phyloP scores from a whole-genome alignment of 225 moss, liverwort and hornwort genomes.

The Bryoerythrophyllum caledonicum region DNA sequence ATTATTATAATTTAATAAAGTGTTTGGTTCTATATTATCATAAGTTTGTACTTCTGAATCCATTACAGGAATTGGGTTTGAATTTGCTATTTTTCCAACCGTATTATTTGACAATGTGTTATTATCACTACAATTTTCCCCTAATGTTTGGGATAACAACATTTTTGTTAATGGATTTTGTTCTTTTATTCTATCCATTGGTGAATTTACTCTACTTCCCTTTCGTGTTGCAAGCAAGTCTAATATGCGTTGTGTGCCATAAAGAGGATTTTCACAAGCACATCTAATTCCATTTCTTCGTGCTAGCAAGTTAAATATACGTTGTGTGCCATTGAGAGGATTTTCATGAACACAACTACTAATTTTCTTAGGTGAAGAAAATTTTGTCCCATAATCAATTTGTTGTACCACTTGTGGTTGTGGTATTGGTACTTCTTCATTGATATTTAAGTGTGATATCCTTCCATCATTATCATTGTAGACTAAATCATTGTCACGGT shows the following conservation, averaged over 20 bases:
- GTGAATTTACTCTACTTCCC: slow-evolving; percentile 13
- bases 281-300: not conserved
- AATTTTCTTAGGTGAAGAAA: not conserved
- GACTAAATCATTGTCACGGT: not conserved
- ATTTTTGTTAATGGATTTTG: not conserved
- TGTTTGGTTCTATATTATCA: not conserved
- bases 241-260: slow-evolving; percentile 21
- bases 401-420: not conserved
- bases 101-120: not conserved
- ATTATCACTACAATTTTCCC: not conserved
- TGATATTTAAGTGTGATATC: not conserved
- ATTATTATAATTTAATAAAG: not conserved
- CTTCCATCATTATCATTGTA: not conserved
- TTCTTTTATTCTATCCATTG: not conserved
- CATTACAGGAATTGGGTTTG: too few relatives aligned
- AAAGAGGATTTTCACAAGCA: not conserved
- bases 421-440: not conserved
- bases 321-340: slow-evolving; percentile 13
- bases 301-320: slow-evolving; percentile 24
- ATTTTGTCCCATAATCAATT: not conserved
- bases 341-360: not conserved
- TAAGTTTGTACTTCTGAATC: not conserved
- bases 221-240: slow-evolving; percentile 29
- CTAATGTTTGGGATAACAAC: not conserved
- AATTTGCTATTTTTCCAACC: not conserved